A percentile compares a stretch with the other conserved stretches of the same genome.
Conservation (phyloP, 2,329 filamentous ascomycete genomes). For the Periconia sp. region DNA sequence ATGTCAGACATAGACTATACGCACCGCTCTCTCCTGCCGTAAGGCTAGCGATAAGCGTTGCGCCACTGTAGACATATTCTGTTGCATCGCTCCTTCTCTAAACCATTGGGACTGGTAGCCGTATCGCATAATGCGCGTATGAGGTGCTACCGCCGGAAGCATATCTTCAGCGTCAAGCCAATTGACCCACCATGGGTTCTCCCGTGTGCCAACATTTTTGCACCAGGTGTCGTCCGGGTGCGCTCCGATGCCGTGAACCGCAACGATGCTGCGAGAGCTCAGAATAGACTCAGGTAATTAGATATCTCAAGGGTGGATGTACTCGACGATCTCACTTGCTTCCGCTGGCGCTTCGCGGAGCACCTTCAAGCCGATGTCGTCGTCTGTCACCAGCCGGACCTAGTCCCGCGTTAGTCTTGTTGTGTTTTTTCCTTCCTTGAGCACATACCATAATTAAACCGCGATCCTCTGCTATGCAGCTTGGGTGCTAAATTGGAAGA, state of each 20-base stretch:
- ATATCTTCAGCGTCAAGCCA: conserved; percentile 30
- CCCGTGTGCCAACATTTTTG: conserved; percentile 29
- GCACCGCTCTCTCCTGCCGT: conserved; percentile 23
- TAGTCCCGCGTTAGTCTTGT: conserved; percentile 16
- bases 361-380: conserved; percentile 26
- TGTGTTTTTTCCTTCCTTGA: conserved; percentile 3
- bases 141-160: conserved; percentile 25
- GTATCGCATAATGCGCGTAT: conserved; percentile 36
- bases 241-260: conserved; percentile 34
- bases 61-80: conserved; percentile 24
- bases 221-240: conserved; percentile 37
- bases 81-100: conserved; percentile 24
- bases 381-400: conserved; percentile 18
- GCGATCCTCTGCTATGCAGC: too few relatives aligned
- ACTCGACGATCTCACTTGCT: conserved; percentile 20
- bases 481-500: too few relatives aligned
- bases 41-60: conserved; percentile 23
- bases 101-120: conserved; percentile 36
- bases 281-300: conserved; percentile 9
- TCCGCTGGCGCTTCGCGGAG: conserved; percentile 22
- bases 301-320: conserved; percentile 6
- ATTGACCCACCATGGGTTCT: conserved; percentile 26
- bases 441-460: too few relatives aligned
- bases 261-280: conserved; percentile 27
- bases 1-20: not conserved